Evolutionary conservation across 768 basidiomycete genomes (phyloP).

Genomic region (Tubosaeta sp.): DNA sequence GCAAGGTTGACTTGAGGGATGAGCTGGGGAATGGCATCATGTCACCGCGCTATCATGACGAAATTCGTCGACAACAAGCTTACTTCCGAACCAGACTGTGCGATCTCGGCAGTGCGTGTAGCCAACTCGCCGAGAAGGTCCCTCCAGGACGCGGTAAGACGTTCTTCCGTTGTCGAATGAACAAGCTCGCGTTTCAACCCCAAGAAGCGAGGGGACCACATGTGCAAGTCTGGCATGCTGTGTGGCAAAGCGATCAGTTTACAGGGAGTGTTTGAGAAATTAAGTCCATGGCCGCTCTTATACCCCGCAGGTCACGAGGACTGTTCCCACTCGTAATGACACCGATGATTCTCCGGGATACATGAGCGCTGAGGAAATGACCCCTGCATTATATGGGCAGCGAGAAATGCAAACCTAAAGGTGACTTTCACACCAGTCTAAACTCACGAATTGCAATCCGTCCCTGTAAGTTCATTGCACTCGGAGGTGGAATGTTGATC

Average conservation of each 20-base stretch:
- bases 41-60: not conserved
- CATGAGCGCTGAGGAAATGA: not conserved
- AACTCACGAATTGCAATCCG: too few species aligned
- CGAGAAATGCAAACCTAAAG: too few species aligned
- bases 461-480: not conserved
- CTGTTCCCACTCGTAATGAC: not conserved
- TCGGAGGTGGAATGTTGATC: constrained; percentile 4
- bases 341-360: constrained; percentile 11
- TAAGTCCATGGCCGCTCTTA: not conserved
- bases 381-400: not conserved
- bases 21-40: constrained; percentile 34
- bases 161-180: constrained; percentile 42
- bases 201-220: constrained; percentile 40
- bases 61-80: constrained; percentile 6
- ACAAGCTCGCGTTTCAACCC: constrained; percentile 59
- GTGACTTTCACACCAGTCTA: too few species aligned
- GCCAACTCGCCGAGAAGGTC: constrained; percentile 53
- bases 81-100: constrained; percentile 47
- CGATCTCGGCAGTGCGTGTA: constrained; percentile 41
- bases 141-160: constrained; percentile 51
- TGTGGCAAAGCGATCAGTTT: not conserved
- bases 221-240: constrained; percentile 10
- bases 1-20: constrained; percentile 60
- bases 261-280: not conserved
- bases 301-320: constrained; percentile 4